Evolutionary conservation across 805 yeast genomes (phyloP).

Genomic region (Pichia deserticola): DNA sequence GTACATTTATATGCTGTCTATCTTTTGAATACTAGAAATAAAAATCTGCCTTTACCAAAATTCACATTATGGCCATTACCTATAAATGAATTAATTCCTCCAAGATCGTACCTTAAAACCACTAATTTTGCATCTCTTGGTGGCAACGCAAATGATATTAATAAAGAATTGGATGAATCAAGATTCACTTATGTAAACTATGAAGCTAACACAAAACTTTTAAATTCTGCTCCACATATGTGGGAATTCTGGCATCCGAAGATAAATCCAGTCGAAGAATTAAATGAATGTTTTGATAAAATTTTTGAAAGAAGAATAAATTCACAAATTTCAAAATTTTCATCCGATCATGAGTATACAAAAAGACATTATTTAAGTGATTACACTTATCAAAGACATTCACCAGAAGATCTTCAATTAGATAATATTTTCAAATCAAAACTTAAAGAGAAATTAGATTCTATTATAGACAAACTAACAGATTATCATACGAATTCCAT

Average conservation of each 20-base stretch:
- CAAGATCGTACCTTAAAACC: neutral
- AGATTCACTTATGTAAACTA: constrained; percentile 3
- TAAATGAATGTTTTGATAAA: constrained; percentile 6
- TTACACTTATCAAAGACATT: neutral
- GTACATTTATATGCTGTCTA: constrained; percentile 56
- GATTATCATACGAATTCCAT: neutral
- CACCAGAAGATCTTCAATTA: constrained; percentile 8
- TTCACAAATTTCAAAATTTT: neutral
- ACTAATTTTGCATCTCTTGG: neutral
- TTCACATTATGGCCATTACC: constrained; percentile 11
- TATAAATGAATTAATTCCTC: constrained; percentile 2
- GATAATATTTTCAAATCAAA: constrained; percentile 11
- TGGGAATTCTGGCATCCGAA: constrained; percentile 6
- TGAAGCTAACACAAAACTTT: neutral
- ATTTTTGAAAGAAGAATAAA: constrained; percentile 7
- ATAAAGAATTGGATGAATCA: neutral
- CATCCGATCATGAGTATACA: neutral
- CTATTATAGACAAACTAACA: constrained; percentile 15
- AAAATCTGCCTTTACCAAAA: constrained; percentile 2
- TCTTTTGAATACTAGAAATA: constrained; percentile 30
- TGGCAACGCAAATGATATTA: neutral
- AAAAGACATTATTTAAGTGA: neutral
- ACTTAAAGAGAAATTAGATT: constrained; percentile 14
- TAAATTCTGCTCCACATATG: constrained; percentile 1
- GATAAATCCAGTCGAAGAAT: constrained; percentile 2